phyloP scores from a whole-genome alignment of 2,329 filamentous ascomycete genomes.

The Pseudogymnoascus sp. region DNA sequence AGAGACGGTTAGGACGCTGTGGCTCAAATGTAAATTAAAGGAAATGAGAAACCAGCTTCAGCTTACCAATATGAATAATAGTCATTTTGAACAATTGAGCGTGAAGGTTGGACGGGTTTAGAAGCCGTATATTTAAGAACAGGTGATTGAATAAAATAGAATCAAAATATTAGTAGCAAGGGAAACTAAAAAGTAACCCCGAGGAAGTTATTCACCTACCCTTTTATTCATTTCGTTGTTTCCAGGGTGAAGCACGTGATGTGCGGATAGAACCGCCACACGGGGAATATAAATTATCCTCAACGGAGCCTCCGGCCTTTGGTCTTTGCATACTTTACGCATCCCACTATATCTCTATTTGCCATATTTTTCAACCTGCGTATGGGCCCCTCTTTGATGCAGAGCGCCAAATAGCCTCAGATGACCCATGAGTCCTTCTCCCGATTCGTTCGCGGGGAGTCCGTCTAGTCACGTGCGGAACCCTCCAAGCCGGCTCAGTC shows the following conservation, averaged over 20 bases:
- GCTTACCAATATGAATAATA: conserved; percentile 21
- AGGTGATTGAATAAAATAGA: background rate
- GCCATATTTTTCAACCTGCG: background rate
- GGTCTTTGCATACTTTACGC: background rate
- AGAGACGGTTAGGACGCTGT: background rate
- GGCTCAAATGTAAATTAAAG: background rate
- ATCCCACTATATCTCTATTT: background rate
- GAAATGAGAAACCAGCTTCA: background rate
- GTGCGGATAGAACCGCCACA: background rate
- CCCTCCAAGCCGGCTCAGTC: background rate
- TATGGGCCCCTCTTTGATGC: background rate
- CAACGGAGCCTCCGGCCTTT: background rate
- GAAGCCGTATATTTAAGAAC: background rate
- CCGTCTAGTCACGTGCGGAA: background rate
- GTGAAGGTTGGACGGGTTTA: background rate
- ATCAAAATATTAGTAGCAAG: background rate
- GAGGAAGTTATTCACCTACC: background rate
- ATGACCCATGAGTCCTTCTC: background rate
- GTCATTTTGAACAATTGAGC: conserved; percentile 18
- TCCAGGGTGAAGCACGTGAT: background rate
- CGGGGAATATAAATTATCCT: background rate
- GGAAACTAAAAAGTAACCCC: background rate
- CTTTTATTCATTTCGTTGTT: too few species aligned
- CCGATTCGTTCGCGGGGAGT: background rate
- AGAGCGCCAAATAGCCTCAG: background rate